Percentiles rank a stretch among this genome's conserved stretches.
These are phyloP conservation scores for Rhynchospora pubera DNA, from an alignment of 176 grass and related monocot genomes.

Conservation along the genomic window DNA sequence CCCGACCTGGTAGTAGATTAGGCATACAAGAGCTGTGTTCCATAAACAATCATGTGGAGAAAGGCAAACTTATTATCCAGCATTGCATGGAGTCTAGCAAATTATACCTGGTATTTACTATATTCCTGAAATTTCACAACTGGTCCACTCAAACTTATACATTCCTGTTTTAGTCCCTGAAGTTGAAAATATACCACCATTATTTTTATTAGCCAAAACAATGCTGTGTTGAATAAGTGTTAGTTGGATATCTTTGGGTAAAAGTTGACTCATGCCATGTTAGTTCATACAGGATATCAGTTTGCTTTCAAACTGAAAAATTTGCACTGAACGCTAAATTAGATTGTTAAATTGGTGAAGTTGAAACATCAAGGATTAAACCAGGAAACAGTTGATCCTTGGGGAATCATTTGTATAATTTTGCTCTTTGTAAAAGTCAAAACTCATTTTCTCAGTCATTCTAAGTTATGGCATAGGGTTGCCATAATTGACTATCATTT, in stretches of 20 bases:
- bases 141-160: not conserved
- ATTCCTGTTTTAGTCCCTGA: not conserved
- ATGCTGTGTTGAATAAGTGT: not conserved
- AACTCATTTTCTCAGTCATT: not conserved
- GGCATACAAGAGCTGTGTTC: constrained; percentile 88
- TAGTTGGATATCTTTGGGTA: not conserved
- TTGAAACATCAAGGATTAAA: not conserved
- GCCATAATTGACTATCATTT: not conserved
- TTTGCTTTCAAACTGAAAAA: not conserved
- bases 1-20: constrained; percentile 59
- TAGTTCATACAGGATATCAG: not conserved
- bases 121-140: not conserved
- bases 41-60: constrained; percentile 71
- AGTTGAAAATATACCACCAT: not conserved
- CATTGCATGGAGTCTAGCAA: constrained; percentile 75
- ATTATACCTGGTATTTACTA: constrained; percentile 76
- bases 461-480: not conserved
- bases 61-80: constrained; percentile 59
- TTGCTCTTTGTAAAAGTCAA: not conserved
- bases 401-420: not conserved
- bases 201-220: not conserved
- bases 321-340: not conserved
- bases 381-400: not conserved
- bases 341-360: not conserved
- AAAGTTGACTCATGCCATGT: not conserved